A percentile compares a stretch with the other conserved stretches of the same genome.
These are phyloP conservation scores for Candida awuae DNA, from an alignment of 805 yeast genomes.

Conservation along the genomic window DNA sequence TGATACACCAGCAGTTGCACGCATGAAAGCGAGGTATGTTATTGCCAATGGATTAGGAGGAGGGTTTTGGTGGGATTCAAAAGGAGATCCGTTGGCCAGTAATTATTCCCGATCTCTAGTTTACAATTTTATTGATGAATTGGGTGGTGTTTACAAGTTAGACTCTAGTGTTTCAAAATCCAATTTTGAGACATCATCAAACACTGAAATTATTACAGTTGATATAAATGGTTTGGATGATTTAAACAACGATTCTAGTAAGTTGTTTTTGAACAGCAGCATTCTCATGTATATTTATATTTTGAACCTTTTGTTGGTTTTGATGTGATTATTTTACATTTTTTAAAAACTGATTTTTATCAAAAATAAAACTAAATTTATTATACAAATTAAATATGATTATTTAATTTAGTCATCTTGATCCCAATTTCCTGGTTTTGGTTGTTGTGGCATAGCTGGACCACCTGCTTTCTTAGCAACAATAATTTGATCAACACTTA, in stretches of 20 bases:
- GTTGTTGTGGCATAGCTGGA: conserved; percentile 80
- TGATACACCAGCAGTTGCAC: conserved; percentile 52
- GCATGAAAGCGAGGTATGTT: conserved; percentile 54
- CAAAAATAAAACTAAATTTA: not conserved
- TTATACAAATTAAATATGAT: not conserved
- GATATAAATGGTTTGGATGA: not conserved
- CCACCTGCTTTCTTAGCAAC: conserved; percentile 99
- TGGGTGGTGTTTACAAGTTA: conserved; percentile 22
- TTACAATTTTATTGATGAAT: conserved; percentile 36
- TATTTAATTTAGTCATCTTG: conserved; percentile 56
- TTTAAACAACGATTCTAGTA: too few species aligned
- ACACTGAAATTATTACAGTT: not conserved
- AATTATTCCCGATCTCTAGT: conserved; percentile 34
- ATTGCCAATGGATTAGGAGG: conserved; percentile 52
- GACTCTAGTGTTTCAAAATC: not conserved
- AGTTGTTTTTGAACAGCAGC: too few species aligned
- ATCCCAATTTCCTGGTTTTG: conserved; percentile 93
- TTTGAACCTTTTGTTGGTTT: not conserved
- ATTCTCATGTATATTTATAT: not conserved
- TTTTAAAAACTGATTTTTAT: not conserved
- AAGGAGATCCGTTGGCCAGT: conserved; percentile 48
- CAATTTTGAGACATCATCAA: not conserved
- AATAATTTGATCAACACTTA: conserved; percentile 92
- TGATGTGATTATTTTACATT: not conserved
- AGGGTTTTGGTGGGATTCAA: conserved; percentile 93